These are phyloP conservation scores for Backusella westeae DNA, from an alignment of 192 early-diverging fungal species.

Conservation along the genomic window DNA sequence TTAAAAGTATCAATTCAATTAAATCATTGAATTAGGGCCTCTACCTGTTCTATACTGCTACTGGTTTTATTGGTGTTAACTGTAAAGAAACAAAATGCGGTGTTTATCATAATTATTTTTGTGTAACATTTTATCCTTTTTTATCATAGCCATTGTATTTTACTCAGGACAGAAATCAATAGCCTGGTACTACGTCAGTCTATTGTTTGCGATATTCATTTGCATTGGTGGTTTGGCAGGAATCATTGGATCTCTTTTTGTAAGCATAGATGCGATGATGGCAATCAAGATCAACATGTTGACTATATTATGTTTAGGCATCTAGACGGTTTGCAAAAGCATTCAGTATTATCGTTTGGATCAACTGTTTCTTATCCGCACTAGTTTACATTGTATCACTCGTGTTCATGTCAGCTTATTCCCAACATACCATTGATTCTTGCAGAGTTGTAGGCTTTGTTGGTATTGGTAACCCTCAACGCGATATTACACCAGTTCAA, in stretches of 20 bases:
- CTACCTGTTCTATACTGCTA: constrained; percentile 15
- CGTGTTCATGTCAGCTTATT: constrained; percentile 23
- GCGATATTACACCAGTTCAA: constrained; percentile 7
- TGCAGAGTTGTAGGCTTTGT: constrained; percentile 29
- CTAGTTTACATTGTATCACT: constrained; percentile 29
- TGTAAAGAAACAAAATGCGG: not conserved
- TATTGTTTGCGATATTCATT: constrained; percentile 27
- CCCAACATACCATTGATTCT: constrained; percentile 18
- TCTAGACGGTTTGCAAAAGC: constrained; percentile 37
- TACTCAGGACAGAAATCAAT: constrained; percentile 32
- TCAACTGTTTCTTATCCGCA: constrained; percentile 28
- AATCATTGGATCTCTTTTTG: constrained; percentile 32
- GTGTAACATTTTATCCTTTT: not conserved
- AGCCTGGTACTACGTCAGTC: constrained; percentile 26
- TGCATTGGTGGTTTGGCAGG: constrained; percentile 29
- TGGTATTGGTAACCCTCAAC: constrained; percentile 21
- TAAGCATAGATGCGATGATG: constrained; percentile 6
- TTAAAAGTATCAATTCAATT: not conserved
- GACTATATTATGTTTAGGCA: constrained; percentile 7
- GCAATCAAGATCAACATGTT: not conserved
- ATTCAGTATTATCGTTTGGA: constrained; percentile 34
- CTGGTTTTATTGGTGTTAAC: constrained; percentile 21
- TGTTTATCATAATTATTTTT: not conserved
- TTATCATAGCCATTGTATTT: constrained; percentile 19
- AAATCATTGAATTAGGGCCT: constrained; percentile 12